phyloP scores from a whole-genome alignment of 192 early-diverging fungal species.

The Gorgonomyces haynaldii region DNA sequence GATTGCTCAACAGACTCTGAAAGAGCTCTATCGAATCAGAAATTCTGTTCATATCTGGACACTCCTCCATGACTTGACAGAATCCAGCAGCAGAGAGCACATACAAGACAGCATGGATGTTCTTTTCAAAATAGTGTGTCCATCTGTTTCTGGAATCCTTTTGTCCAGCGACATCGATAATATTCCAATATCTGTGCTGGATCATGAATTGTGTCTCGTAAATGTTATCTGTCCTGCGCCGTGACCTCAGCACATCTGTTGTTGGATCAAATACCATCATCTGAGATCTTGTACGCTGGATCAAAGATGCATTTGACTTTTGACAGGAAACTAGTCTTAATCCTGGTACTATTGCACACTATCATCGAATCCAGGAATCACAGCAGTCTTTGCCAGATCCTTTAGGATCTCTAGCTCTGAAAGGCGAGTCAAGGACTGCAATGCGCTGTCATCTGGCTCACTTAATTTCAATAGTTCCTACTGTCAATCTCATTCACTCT shows the following conservation, averaged over 20 bases:
- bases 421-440: too few species aligned
- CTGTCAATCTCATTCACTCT: too few species aligned
- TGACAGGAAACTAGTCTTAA: too few species aligned
- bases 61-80: conserved; percentile 34
- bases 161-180: conserved; percentile 15
- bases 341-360: too few species aligned
- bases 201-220: background rate
- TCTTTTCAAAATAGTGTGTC: too few species aligned
- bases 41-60: conserved; percentile 28
- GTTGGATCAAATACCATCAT: too few species aligned
- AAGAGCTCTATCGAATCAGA: conserved; percentile 31
- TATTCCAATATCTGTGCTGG: background rate
- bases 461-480: too few species aligned
- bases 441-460: too few species aligned
- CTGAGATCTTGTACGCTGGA: background rate
- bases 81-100: conserved; percentile 22
- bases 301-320: too few species aligned
- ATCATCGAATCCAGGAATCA: too few species aligned
- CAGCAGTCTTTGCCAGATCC: too few species aligned
- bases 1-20: conserved; percentile 19
- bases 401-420: too few species aligned
- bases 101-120: conserved; percentile 29
- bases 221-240: background rate
- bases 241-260: background rate
- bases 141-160: conserved; percentile 33